Percentiles rank a stretch among this genome's conserved stretches.
Evolutionary conservation across 2,329 filamentous ascomycete species (phyloP).

Genomic region (Knoxdaviesia proteae): DNA sequence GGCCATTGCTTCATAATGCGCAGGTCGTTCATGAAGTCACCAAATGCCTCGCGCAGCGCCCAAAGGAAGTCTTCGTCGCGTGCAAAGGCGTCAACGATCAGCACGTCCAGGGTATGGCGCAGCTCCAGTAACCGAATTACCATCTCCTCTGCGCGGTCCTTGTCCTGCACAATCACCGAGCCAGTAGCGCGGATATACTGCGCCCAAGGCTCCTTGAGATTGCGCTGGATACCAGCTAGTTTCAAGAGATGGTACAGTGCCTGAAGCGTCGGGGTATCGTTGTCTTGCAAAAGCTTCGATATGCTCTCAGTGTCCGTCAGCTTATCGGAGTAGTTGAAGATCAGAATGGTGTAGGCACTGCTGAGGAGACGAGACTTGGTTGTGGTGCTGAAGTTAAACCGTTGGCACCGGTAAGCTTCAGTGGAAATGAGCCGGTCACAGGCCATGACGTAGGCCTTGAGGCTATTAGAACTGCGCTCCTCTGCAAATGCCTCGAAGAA

Average conservation of each 20-base stretch:
- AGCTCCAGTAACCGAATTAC: slow-evolving; percentile 63
- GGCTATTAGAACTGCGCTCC: slow-evolving; percentile 35
- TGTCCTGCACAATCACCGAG: slow-evolving; percentile 58
- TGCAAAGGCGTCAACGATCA: slow-evolving; percentile 57
- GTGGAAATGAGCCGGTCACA: slow-evolving; percentile 47
- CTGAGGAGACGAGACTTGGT: slow-evolving; percentile 62
- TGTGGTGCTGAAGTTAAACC: slow-evolving; percentile 61
- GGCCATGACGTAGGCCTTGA: slow-evolving; percentile 57
- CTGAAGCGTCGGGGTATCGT: slow-evolving; percentile 49
- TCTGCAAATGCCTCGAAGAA: slow-evolving; percentile 55
- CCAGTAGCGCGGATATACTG: slow-evolving; percentile 62
- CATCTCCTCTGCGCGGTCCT: slow-evolving; percentile 64
- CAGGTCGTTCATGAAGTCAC: slow-evolving; percentile 80
- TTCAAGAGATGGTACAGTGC: slow-evolving; percentile 56
- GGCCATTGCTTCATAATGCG: slow-evolving; percentile 51
- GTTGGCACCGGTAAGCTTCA: slow-evolving; percentile 59
- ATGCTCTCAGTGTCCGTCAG: slow-evolving; percentile 48
- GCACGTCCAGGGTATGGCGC: slow-evolving; percentile 56
- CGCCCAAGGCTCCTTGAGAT: slow-evolving; percentile 53
- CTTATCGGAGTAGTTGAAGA: slow-evolving; percentile 44
- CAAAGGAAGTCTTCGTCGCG: slow-evolving; percentile 60
- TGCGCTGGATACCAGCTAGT: slow-evolving; percentile 47
- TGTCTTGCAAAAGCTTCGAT: slow-evolving; percentile 49
- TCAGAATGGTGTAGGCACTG: slow-evolving; percentile 50
- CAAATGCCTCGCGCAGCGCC: slow-evolving; percentile 66